phyloP scores from a whole-genome alignment of 495 filamentous ascomycete species.

The Xylaria grammica region DNA sequence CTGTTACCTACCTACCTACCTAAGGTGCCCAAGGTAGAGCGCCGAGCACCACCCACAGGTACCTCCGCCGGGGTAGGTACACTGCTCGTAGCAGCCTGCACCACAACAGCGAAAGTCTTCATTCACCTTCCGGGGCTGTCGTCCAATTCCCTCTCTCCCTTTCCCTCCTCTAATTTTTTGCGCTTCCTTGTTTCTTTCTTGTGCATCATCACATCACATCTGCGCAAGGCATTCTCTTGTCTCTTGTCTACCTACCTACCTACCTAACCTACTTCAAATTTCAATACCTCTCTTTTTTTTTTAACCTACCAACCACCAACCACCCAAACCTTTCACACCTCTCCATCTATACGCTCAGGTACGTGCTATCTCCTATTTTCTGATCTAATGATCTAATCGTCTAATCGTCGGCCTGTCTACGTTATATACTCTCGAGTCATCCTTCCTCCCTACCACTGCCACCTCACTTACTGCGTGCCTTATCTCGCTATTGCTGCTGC shows the following conservation, averaged over 20 bases:
- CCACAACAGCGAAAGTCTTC: conserved; percentile 19
- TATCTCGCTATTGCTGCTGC: background rate
- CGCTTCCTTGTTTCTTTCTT: conserved; percentile 19
- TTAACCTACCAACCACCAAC: no score
- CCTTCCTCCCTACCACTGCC: background rate
- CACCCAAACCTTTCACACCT: background rate
- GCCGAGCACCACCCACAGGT: background rate
- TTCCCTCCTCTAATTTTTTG: conserved; percentile 19
- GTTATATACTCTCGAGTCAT: background rate
- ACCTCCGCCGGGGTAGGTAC: no score
- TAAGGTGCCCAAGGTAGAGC: background rate
- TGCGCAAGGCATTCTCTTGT: conserved; percentile 22
- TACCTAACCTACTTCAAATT: no score
- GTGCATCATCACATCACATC: conserved; percentile 25
- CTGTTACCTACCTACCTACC: background rate
- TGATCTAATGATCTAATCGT: no score
- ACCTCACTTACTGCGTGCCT: background rate
- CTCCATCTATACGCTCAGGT: no score
- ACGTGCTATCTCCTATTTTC: no score
- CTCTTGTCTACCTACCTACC: background rate
- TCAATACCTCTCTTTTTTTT: no score
- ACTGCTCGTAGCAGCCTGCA: conserved; percentile 12
- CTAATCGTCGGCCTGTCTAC: no score
- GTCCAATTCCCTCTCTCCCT: conserved; percentile 22
- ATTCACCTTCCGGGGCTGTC: conserved; percentile 15